A percentile compares a stretch with the other conserved stretches of the same genome.
These are phyloP conservation scores for Lactifluus pinguis DNA, from an alignment of 768 basidiomycete species.

Conservation along the genomic window DNA sequence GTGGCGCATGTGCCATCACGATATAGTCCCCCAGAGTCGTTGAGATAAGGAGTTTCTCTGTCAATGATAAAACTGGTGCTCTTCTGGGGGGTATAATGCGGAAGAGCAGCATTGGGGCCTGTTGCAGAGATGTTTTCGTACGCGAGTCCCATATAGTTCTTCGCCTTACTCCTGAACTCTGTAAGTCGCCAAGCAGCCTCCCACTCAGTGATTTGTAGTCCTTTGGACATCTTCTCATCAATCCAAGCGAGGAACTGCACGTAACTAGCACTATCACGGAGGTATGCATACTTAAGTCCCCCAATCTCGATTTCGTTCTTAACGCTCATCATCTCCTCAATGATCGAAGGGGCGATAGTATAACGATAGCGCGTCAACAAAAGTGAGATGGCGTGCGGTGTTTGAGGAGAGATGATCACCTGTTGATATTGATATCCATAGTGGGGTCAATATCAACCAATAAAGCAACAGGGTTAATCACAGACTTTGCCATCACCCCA, in stretches of 20 bases:
- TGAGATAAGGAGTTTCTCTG: constrained; percentile 76
- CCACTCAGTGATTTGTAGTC: constrained; percentile 84
- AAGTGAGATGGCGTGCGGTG: constrained; percentile 74
- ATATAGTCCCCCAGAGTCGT: constrained; percentile 89
- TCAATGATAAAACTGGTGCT: constrained; percentile 62
- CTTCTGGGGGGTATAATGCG: constrained; percentile 83
- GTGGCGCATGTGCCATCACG: constrained; percentile 86
- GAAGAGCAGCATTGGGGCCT: constrained; percentile 87
- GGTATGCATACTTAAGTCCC: constrained; percentile 75
- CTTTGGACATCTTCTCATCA: constrained; percentile 65
- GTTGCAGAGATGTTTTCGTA: constrained; percentile 87
- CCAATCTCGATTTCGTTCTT: constrained; percentile 86
- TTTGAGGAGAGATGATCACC: constrained; percentile 63
- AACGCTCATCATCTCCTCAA: constrained; percentile 73
- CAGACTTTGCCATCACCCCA: constrained; percentile 67
- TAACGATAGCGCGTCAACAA: constrained; percentile 80
- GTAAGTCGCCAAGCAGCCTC: constrained; percentile 81
- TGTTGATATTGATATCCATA: constrained; percentile 20
- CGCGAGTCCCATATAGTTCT: constrained; percentile 75
- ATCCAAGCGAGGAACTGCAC: constrained; percentile 88
- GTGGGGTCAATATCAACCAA: background rate
- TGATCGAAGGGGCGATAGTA: constrained; percentile 57
- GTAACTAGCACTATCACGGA: constrained; percentile 83
- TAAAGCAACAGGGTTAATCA: background rate
- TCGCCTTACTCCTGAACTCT: constrained; percentile 60